Evolutionary conservation across 2,329 filamentous ascomycete genomes (phyloP), one percentile per base, ranked within the genome.

Genomic region (Trichoderma koningii): DNA sequence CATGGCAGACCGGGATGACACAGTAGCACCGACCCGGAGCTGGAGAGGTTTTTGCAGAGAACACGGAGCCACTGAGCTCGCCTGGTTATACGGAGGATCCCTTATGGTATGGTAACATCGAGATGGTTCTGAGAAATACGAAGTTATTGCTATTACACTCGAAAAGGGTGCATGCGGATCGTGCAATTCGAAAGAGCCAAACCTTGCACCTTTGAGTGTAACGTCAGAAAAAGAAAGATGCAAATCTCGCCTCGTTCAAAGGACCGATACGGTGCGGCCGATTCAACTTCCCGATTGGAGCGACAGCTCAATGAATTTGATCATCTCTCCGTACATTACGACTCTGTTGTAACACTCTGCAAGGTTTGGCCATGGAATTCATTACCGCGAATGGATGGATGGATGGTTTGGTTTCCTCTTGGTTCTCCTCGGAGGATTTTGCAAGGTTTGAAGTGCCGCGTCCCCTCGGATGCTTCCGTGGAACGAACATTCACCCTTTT

Each of bases 161-260:
- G 7, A 34, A 34, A 34, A 7, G 10, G 4, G 2, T 34, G 30
- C 30, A 34, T 34, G 30, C 9, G 30, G 9, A 34, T 34, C 28
- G 28, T 30, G 28, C 28, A 30, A 30, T 30, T 30, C 6, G 7
- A 30, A 30, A 5, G 1, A 30, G 21, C 21, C 2, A 23, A 23
- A 23, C 21, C 21, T 23, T 30, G 30, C 7, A 14, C 10, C 10
- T 14, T 14, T 14, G 34, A 38, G 1, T 38, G 34, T 4, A 38
- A 38, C 34, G 34, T 38, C 34, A 38, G 14, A 14, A 14, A 14
- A 14, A 38, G 34, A 30, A 30, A 9, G 7, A 9, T 9, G 9
- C 7, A 48, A 61, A 61, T 61, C 57, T 61, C 57, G 57, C 57
- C 57, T 61, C 57, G 23, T 52, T 30, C 57, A 38, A 61, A 61